A percentile compares a stretch with the other conserved stretches of the same genome.
Conservation (phyloP, 2,329 filamentous ascomycete genomes). For the Aureobasidium sp. region DNA sequence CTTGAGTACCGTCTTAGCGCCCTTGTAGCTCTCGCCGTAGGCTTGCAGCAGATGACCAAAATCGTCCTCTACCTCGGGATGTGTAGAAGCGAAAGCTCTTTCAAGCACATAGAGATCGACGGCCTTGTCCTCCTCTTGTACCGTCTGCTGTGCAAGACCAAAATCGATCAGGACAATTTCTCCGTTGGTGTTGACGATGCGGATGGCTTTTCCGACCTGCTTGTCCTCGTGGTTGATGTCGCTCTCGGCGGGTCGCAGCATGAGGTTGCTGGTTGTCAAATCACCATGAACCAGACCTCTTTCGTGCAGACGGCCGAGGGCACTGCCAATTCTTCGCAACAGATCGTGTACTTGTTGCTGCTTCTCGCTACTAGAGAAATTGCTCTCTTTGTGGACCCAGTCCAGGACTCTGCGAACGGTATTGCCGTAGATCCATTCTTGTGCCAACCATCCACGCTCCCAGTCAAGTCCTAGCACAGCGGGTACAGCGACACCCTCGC, state of each 20-base stretch:
- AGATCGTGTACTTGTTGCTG: slow-evolving; percentile 21
- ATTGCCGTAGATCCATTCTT: slow-evolving; percentile 75
- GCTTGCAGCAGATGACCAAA: slow-evolving; percentile 63
- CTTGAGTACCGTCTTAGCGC: slow-evolving; percentile 65
- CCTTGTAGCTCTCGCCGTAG: slow-evolving; percentile 70
- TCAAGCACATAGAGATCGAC: slow-evolving; percentile 96
- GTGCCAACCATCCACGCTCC: slow-evolving; percentile 63
- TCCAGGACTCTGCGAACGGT: slow-evolving; percentile 62
- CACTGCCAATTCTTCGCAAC: slow-evolving; percentile 30
- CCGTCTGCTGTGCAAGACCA: slow-evolving; percentile 73
- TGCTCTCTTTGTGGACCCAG: slow-evolving; percentile 47
- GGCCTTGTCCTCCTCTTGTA: slow-evolving; percentile 84
- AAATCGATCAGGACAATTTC: slow-evolving; percentile 92
- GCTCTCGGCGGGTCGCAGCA: slow-evolving; percentile 52
- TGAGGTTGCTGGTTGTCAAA: slow-evolving; percentile 94
- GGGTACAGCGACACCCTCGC: slow-evolving; percentile 75
- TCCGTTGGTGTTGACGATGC: slow-evolving; percentile 44
- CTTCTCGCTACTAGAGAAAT: slow-evolving; percentile 23
- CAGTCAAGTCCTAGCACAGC: slow-evolving; percentile 65
- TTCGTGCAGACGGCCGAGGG: slow-evolving; percentile 56
- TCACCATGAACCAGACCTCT: slow-evolving; percentile 91
- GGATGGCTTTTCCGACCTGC: not conserved
- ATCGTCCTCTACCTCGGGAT: slow-evolving; percentile 77
- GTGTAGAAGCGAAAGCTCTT: slow-evolving; percentile 87
- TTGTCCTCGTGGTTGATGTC: not conserved